phyloP scores from a whole-genome alignment of 2,329 filamentous ascomycete species.

The Epichloe typhina region DNA sequence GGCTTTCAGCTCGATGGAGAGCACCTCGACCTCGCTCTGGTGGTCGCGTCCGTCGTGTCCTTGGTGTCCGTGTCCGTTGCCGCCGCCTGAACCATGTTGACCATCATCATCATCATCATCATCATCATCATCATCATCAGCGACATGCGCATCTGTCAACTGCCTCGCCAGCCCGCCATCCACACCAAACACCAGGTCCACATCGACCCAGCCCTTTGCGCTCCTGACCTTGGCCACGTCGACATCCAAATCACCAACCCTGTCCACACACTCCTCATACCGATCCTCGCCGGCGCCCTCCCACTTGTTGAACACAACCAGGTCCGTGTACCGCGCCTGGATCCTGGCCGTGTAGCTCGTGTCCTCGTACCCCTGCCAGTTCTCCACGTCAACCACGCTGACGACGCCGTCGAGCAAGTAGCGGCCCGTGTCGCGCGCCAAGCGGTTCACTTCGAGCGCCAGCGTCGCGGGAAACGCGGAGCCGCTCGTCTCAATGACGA shows the following conservation, averaged over 20 bases:
- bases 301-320: slow-evolving; percentile 92
- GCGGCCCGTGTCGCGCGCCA: slow-evolving; percentile 52
- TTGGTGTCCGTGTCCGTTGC: slow-evolving; percentile 14
- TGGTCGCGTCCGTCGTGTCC: slow-evolving; percentile 20
- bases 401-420: slow-evolving; percentile 80
- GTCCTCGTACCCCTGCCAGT: slow-evolving; percentile 87
- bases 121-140: slow-evolving; percentile 9
- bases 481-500: slow-evolving; percentile 88
- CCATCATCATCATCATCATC: slow-evolving; percentile 9
- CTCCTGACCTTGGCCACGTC: slow-evolving; percentile 78
- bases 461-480: slow-evolving; percentile 80
- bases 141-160: slow-evolving; percentile 28
- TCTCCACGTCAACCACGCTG: slow-evolving; percentile 85
- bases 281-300: slow-evolving; percentile 59
- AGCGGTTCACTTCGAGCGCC: slow-evolving; percentile 77
- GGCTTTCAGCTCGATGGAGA: slow-evolving; percentile 60
- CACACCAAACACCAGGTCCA: slow-evolving; percentile 72
- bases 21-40: slow-evolving; percentile 85
- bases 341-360: slow-evolving; percentile 79
- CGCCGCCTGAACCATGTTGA: slow-evolving; percentile 9
- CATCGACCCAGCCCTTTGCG: slow-evolving; percentile 63
- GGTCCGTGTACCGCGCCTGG: slow-evolving; percentile 79
- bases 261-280: slow-evolving; percentile 66
- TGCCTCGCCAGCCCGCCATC: slow-evolving; percentile 63
- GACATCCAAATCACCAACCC: slow-evolving; percentile 67